Conservation (phyloP, 192 early-diverging fungal species). For the Rhizoclosmatium globosum region DNA sequence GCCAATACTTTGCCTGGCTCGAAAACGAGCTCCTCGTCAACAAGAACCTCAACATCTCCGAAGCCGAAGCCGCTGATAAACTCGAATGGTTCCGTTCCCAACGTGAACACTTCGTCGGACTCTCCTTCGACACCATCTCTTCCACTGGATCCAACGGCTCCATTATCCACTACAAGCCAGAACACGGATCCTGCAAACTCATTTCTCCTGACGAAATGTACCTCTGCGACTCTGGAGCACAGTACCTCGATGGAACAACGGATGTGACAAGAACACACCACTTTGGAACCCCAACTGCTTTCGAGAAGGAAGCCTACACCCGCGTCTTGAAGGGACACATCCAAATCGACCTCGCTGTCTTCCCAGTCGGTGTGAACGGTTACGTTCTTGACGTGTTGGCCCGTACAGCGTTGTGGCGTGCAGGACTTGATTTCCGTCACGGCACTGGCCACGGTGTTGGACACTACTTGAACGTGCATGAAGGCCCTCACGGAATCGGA, state of each 20-base stretch:
- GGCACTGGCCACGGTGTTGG: constrained; percentile 99
- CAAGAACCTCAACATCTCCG: constrained; percentile 69
- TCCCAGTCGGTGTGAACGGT: constrained; percentile 80
- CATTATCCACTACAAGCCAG: constrained; percentile 97
- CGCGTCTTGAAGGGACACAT: constrained; percentile 99
- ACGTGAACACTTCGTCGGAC: constrained; percentile 85
- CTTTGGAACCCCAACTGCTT: constrained; percentile 82
- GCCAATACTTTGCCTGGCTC: constrained; percentile 90
- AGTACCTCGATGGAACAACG: constrained; percentile 96
- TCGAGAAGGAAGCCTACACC: constrained; percentile 93
- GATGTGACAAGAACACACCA: constrained; percentile 96
- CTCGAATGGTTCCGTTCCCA: constrained; percentile 80
- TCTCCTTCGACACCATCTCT: constrained; percentile 97
- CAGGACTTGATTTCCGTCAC: constrained; percentile 95
- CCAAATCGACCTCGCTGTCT: constrained; percentile 86
- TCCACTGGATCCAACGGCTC: constrained; percentile 95
- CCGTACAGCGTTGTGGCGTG: constrained; percentile 85
- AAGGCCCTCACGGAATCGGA: constrained; percentile 93
- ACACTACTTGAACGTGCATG: constrained; percentile 92
- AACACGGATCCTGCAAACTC: constrained; percentile 76
- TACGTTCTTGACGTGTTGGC: constrained; percentile 93
- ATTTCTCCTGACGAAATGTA: constrained; percentile 84
- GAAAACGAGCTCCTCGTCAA: constrained; percentile 85
- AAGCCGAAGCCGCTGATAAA: constrained; percentile 86
- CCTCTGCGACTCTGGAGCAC: constrained; percentile 95